Evolutionary conservation across 768 basidiomycete genomes (phyloP), one percentile per base, ranked within the genome.

Genomic region (Lyophyllum semitale): DNA sequence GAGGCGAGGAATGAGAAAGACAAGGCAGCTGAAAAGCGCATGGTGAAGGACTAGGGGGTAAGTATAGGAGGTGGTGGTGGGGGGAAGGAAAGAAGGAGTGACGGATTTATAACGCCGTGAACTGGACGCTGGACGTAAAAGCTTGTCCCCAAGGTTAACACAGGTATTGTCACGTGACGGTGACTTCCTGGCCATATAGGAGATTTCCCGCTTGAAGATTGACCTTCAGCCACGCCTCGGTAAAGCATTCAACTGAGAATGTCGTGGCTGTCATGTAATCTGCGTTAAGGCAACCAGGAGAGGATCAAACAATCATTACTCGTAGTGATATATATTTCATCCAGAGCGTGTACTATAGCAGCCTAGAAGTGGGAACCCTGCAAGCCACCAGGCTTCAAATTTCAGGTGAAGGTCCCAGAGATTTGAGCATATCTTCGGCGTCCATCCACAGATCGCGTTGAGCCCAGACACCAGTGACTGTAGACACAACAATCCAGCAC

Each of bases 391-490:
- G 37, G 38, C 29, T 50, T 43, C 11, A 48, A 48, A 25, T 25
- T 43, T 37, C 29, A 23, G 25, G 3, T 17, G 29, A n/a, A 29
- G 53, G 43, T 56, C 52, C 45, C 54, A 69, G 50, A 30, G 61
- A 48, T 54, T 55, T 66, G 30, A 89, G 63, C 59, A 77, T 73
- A n/a, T 70, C 73, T 63, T 86, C 84, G 20, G 87, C 89, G 63
- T 93, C 91, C 69, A 72, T 72, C 91, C 91, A 94, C 38, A 94
- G 70, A 67, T 94, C 92, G 48, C 74, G 77, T 72, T 94, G 92
- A 22, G 83, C 85, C 92, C 92, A 94, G 2, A 87, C 68, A 18
- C 79, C 81, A 23, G 81, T 78, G 44, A 93, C 72, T 1, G 81
- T 80, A 6, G 85, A 72, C 5, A 93, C 74, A 33, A 91, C 74